Conservation (phyloP, 2,329 filamentous ascomycete genomes). For the Aquanectria penicillioides region DNA sequence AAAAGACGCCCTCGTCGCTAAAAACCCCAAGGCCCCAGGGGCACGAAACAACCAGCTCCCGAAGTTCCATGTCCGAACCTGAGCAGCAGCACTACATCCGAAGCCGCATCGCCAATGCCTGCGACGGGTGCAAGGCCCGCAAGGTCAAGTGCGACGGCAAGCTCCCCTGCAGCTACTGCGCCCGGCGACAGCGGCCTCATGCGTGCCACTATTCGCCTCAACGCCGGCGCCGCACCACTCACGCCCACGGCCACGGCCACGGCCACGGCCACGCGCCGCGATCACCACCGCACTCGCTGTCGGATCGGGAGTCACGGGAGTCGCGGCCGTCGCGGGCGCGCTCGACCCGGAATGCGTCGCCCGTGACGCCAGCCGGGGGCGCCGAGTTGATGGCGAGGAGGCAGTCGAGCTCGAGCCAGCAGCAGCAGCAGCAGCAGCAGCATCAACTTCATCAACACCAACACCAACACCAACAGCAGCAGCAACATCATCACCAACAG, state of each 20-base stretch:
- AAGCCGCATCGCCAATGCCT: slow-evolving; percentile 62
- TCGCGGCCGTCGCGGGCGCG: slow-evolving; percentile 24
- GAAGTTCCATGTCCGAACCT: slow-evolving; percentile 37
- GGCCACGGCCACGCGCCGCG: slow-evolving; percentile 29
- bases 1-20: no score
- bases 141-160: slow-evolving; percentile 67
- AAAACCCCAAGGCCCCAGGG: no score
- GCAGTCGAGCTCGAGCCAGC: slow-evolving; percentile 4
- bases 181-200: slow-evolving; percentile 53
- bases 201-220: slow-evolving; percentile 60
- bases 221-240: slow-evolving; percentile 47
- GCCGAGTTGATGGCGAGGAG: slow-evolving; percentile 1
- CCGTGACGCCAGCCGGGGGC: slow-evolving; percentile 23
- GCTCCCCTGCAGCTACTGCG: slow-evolving; percentile 63
- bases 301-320: slow-evolving; percentile 23
- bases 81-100: slow-evolving; percentile 46
- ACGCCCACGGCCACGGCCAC: slow-evolving; percentile 32
- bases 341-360: slow-evolving; percentile 30
- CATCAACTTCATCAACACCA: not conserved
- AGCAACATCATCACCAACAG: no score
- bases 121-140: slow-evolving; percentile 63
- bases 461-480: no score
- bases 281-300: slow-evolving; percentile 35
- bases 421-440: not conserved
- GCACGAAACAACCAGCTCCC: no score